These are phyloP conservation scores for Pichia kluyveri DNA, from an alignment of 805 yeast genomes.

Conservation along the genomic window DNA sequence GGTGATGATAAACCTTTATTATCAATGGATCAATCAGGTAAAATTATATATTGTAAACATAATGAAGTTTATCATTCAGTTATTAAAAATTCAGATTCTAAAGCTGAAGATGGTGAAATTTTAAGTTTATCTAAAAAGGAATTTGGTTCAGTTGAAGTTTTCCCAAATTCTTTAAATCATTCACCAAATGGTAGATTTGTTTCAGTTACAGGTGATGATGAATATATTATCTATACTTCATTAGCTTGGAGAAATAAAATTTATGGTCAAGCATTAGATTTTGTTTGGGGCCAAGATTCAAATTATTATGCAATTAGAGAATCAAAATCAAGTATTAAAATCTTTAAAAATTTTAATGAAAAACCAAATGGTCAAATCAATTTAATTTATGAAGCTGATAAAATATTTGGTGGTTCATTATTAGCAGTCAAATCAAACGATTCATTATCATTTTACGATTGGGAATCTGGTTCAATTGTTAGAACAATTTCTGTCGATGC, in stretches of 20 bases:
- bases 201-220: slow-evolving; percentile 97
- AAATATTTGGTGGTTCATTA: slow-evolving; percentile 81
- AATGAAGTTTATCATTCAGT: slow-evolving; percentile 81
- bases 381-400: slow-evolving; percentile 64
- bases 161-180: slow-evolving; percentile 79
- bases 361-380: slow-evolving; percentile 54
- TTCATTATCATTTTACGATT: slow-evolving; percentile 81
- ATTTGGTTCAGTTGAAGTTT: slow-evolving; percentile 87
- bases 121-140: slow-evolving; percentile 78
- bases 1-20: slow-evolving; percentile 93
- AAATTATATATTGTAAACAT: slow-evolving; percentile 83
- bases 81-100: slow-evolving; percentile 57
- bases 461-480: slow-evolving; percentile 82
- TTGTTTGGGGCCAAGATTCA: slow-evolving; percentile 92
- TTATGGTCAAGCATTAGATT: slow-evolving; percentile 83
- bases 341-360: slow-evolving; percentile 81
- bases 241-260: slow-evolving; percentile 96
- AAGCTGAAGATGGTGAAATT: slow-evolving; percentile 67
- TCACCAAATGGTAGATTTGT: slow-evolving; percentile 98
- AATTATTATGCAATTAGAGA: slow-evolving; percentile 80
- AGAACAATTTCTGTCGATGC: slow-evolving; percentile 87
- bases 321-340: slow-evolving; percentile 51
- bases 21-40: slow-evolving; percentile 90
- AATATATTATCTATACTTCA: slow-evolving; percentile 90
- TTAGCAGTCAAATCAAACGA: slow-evolving; percentile 80